Conservation (phyloP, 83 land plant genomes). For the Picea engelmannii region DNA sequence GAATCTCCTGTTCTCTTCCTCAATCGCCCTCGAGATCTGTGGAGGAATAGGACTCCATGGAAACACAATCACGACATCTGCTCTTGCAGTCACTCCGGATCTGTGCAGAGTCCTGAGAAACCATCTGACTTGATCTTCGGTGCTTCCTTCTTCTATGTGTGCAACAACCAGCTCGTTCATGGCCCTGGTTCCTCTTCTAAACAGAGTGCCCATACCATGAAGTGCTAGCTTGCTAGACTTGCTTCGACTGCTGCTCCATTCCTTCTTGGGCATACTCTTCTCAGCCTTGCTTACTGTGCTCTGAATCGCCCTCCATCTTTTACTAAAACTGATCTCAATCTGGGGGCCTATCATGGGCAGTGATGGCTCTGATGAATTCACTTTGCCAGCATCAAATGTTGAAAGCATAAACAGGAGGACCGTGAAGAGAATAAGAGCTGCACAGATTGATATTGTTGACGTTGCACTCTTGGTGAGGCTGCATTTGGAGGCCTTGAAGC, state of each 20-base stretch:
- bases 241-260: not conserved
- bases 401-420: slow-evolving; percentile 54
- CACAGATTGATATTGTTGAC: slow-evolving; percentile 48
- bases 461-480: slow-evolving; percentile 32
- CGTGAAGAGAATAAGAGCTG: slow-evolving; percentile 31
- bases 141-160: slow-evolving; percentile 37
- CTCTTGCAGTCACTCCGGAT: slow-evolving; percentile 42
- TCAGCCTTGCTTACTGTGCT: not conserved
- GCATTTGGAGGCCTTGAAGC: slow-evolving; percentile 14
- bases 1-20: slow-evolving; percentile 46
- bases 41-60: slow-evolving; percentile 24
- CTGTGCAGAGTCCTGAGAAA: slow-evolving; percentile 53
- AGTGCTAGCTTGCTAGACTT: slow-evolving; percentile 29
- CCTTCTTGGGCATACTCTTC: slow-evolving; percentile 1
- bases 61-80: slow-evolving; percentile 59
- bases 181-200: slow-evolving; percentile 48
- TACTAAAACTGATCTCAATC: slow-evolving; percentile 15
- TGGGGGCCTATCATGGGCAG: slow-evolving; percentile 13
- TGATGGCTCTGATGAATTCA: slow-evolving; percentile 9
- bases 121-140: slow-evolving; percentile 30
- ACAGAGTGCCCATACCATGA: slow-evolving; percentile 67
- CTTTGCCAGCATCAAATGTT: slow-evolving; percentile 29
- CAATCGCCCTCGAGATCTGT: slow-evolving; percentile 22
- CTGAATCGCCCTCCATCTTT: slow-evolving; percentile 14
- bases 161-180: slow-evolving; percentile 63